Conservation (phyloP, 352 stramenopile genomes). For the Halophytophthora batemanensis region DNA sequence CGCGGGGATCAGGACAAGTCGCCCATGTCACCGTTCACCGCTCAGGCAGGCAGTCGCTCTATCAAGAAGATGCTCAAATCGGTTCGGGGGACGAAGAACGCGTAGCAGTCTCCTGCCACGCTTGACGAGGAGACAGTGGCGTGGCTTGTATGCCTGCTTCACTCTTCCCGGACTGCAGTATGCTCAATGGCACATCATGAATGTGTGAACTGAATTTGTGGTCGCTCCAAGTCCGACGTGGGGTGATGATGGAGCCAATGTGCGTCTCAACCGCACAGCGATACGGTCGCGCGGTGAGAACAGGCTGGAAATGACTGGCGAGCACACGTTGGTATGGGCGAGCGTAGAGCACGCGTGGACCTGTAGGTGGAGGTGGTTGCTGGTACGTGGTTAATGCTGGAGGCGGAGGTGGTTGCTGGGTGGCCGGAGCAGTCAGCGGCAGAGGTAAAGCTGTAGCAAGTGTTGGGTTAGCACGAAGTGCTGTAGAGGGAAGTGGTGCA, state of each 20-base stretch:
- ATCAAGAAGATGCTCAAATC: conserved; percentile 83
- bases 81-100: conserved; percentile 68
- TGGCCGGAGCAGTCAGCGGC: too few relatives aligned
- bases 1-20: conserved; percentile 8
- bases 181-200: not conserved
- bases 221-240: conserved; percentile 20
- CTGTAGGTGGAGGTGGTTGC: conserved; percentile 2
- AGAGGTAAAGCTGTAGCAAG: not conserved
- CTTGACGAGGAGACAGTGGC: conserved; percentile 2
- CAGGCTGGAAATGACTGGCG: conserved; percentile 40
- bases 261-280: conserved; percentile 22
- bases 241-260: conserved; percentile 30
- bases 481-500: not conserved
- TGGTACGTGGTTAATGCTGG: not conserved
- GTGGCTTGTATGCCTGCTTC: conserved; percentile 13
- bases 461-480: not conserved
- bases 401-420: not conserved
- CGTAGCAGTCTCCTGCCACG: conserved; percentile 17
- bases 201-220: conserved; percentile 12
- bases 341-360: conserved; percentile 28
- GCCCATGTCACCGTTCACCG: conserved; percentile 15
- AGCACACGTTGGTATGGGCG: conserved; percentile 29
- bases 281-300: conserved; percentile 34
- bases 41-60: conserved; percentile 17
- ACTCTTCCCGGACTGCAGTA: not conserved